Percentiles rank a stretch among this genome's conserved stretches.
Evolutionary conservation across 2,329 filamentous ascomycete genomes (phyloP).

Genomic region (Penicillium sp.): DNA sequence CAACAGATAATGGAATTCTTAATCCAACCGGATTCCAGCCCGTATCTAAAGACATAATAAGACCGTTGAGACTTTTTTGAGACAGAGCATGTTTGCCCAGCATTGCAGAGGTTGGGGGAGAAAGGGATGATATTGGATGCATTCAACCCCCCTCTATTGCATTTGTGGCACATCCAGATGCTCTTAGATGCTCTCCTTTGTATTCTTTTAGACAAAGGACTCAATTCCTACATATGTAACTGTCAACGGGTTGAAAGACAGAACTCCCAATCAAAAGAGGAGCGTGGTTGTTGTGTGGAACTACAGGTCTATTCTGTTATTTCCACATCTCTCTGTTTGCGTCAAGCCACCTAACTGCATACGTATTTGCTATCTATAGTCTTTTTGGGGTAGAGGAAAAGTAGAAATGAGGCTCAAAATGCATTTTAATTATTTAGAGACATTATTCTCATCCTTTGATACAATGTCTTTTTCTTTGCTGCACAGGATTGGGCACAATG

Average conservation of each 20-base stretch:
- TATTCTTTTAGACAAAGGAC: constrained; percentile 2
- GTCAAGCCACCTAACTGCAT: constrained; percentile 14
- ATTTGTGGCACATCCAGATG: not conserved
- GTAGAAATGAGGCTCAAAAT: not conserved
- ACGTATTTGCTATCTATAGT: constrained; percentile 7
- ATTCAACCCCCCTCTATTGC: constrained; percentile 4
- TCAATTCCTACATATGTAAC: constrained; percentile 2
- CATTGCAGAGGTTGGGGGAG: constrained; percentile 5
- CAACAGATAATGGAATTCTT: constrained; percentile 15
- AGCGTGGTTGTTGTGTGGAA: constrained; percentile 12
- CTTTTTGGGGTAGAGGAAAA: not conserved
- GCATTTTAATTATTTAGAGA: not conserved
- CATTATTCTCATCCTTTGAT: not conserved
- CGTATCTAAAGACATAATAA: constrained; percentile 10
- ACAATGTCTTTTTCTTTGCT: not conserved
- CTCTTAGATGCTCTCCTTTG: not conserved
- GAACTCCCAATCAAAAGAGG: constrained; percentile 16
- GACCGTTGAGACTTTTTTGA: constrained; percentile 7
- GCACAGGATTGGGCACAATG: not conserved
- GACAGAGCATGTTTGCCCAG: not conserved
- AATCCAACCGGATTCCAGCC: constrained; percentile 10
- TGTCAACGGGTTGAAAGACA: constrained; percentile 19
- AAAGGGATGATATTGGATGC: constrained; percentile 14
- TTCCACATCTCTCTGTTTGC: constrained; percentile 16
- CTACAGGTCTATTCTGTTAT: constrained; percentile 14